Base-by-base conservation (phyloP, 169 alveolate genomes). In the Babesia bovis region DNA sequence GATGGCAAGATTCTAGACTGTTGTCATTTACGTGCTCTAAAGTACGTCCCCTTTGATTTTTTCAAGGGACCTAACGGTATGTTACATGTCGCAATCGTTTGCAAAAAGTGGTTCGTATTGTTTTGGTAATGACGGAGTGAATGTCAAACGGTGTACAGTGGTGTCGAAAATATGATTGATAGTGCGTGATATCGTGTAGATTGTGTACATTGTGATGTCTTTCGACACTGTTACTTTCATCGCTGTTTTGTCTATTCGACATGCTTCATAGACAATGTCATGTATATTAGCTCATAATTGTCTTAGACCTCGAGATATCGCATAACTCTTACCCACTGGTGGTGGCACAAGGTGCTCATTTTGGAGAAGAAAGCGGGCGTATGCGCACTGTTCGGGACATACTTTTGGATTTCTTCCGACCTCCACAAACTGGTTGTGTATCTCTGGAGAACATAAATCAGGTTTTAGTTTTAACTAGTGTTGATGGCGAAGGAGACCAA, bases 371-470 rank as follows among this genome's bases (percentile, higher is more conserved):
- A 10, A 50, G 32, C 21, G 85, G 85, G 4, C 79, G 41, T 2
- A 33, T 77, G 63, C 70, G 41, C 33, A 77, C 85, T 1, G 72
- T 67, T 6, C 33, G 85, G 7, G 70, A 63, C 66, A 66, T 77
- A 25, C 35, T 77, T 35, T 17, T 77, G 56, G 85, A 77, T 51
- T 52, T 77, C 1, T 77, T 77, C 67, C 44, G 79, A 56, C 78
- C 78, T 15, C 85, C 85, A 5, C 33, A 53, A 36, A 45, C 63
- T 26, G 68, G 78, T 4, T 28, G 63, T n/a, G 58, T 66, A 17
- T 51, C 85, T 5, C 74, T 77, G 12, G 82, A 77, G n/a, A 66
- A 42, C 67, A 32, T 77, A 5, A 56, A 77, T 32, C 85, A 77
- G 26, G 82, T 67, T 7, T 66, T 77, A 44, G 72, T 68, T n/a